Base-by-base conservation (phyloP, 495 filamentous ascomycete genomes). In the Podospora comata region DNA sequence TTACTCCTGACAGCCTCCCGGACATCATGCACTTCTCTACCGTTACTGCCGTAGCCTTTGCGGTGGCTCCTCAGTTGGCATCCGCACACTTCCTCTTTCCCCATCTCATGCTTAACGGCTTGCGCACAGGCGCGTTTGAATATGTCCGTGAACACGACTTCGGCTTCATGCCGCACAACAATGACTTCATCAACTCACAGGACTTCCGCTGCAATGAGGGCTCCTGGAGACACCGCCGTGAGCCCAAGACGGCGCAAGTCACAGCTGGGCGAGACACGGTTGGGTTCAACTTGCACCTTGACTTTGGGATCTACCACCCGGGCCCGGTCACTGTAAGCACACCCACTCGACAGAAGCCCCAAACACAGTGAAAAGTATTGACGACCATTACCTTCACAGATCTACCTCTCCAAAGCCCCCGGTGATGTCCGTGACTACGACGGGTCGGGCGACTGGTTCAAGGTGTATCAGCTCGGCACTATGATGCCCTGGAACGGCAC, bases 361-460 rank as follows among this genome's bases (percentile, higher is more conserved):
- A 23, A 23, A 23, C 20, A 23, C 20, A 23, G 1, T 1, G 20
- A 23, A 1, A 23, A 23, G 20, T 32, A 7, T 7, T 32, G 30
- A 32, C 30, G 7, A 32, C 30, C 30, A 32, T 32, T 7, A 32
- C 30, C 30, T 32, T 32, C 30, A 7, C 30, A 32, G 30, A 72
- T 79, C 65, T 80, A 77, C 61, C 73, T 84, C 74, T 81, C 82
- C 65, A 81, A 82, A 53, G 83, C 82, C 3, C 78, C 80, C 2
- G 77, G 67, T 3, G 70, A 74, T 9, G 80, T 80, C 32, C 71
- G 75, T 61, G 74, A 76, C 56, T 85, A 83, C 69, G 82, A 83
- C 66, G 81, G 76, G 53, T 78, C 75, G 9, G 80, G 80, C 19
- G 73, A 78, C n/a, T 83, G 80, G 80, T 85, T 84, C 67, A 85